Evolutionary conservation across 1,139 yeast genomes (phyloP).

Genomic region (Suhomyces guaymorum): DNA sequence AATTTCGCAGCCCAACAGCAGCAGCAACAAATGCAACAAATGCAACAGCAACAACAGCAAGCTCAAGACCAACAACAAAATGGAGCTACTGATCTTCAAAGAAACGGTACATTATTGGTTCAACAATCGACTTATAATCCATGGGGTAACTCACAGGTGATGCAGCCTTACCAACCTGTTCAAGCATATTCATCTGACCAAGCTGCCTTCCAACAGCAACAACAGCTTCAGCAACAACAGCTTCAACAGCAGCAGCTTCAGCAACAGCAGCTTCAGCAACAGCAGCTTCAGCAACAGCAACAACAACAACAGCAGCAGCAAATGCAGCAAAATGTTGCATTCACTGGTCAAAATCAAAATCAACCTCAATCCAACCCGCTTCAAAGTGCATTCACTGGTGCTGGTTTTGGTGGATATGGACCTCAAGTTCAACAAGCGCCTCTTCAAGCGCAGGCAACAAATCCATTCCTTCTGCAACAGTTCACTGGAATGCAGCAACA

Average conservation of each 20-base stretch:
- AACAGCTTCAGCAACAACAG: constrained; percentile 14
- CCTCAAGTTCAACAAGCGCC: constrained; percentile 23
- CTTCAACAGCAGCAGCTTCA: constrained; percentile 14
- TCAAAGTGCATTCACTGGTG: constrained; percentile 49
- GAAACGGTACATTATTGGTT: constrained; percentile 36
- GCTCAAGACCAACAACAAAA: constrained; percentile 7
- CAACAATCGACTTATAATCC: constrained; percentile 50
- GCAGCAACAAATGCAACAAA: constrained; percentile 20
- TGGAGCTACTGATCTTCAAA: constrained; percentile 18
- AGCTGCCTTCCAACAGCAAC: constrained; percentile 15
- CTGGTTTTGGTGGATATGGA: constrained; percentile 59
- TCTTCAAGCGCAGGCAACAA: constrained; percentile 21
- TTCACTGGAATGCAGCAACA: constrained; percentile 17
- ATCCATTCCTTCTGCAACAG: constrained; percentile 15
- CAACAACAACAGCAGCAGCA: constrained; percentile 27
- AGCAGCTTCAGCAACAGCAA: constrained; percentile 13
- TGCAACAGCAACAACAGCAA: constrained; percentile 21
- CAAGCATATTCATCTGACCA: constrained; percentile 11
- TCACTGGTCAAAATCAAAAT: constrained; percentile 6
- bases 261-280: constrained; percentile 18
- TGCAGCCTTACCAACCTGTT: constrained; percentile 7
- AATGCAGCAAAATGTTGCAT: constrained; percentile 11
- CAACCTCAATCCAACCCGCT: constrained; percentile 15
- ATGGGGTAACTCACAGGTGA: constrained; percentile 31
- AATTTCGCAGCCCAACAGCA: constrained; percentile 1